These are phyloP conservation scores for Lactifluus subvellereus DNA, from an alignment of 768 basidiomycete genomes.

Conservation along the genomic window DNA sequence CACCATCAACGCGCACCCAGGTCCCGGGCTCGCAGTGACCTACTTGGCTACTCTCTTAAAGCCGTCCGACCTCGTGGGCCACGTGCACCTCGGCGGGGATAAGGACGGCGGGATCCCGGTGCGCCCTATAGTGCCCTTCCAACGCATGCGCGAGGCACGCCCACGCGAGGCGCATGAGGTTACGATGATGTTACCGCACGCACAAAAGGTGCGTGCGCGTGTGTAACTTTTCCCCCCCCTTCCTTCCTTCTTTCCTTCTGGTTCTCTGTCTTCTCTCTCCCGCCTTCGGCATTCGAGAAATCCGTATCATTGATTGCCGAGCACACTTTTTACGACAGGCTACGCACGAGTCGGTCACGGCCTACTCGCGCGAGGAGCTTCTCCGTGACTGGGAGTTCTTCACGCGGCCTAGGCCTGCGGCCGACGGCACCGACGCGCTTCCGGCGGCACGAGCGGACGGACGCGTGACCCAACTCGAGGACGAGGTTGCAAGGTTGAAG, in stretches of 20 bases:
- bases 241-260: no score
- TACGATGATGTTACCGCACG: slow-evolving; percentile 50
- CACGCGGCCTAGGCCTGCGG: slow-evolving; percentile 39
- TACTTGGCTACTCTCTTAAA: slow-evolving; percentile 73
- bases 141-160: slow-evolving; percentile 64
- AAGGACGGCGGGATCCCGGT: slow-evolving; percentile 55
- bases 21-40: slow-evolving; percentile 51
- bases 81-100: slow-evolving; percentile 48
- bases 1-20: slow-evolving; percentile 67
- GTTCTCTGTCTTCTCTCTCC: not conserved
- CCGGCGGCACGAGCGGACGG: slow-evolving; percentile 39
- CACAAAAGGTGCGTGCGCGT: slow-evolving; percentile 35
- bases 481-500: slow-evolving; percentile 59
- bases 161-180: slow-evolving; percentile 67
- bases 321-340: slow-evolving; percentile 15
- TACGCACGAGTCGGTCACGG: slow-evolving; percentile 26
- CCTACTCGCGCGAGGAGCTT: slow-evolving; percentile 50
- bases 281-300: no score
- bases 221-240: not conserved
- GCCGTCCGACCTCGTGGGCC: slow-evolving; percentile 83
- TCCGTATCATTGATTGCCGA: not conserved
- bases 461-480: slow-evolving; percentile 62
- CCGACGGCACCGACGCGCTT: slow-evolving; percentile 30
- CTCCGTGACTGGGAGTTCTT: slow-evolving; percentile 64
- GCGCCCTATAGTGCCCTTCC: slow-evolving; percentile 62